These are phyloP conservation scores for Camelina hispida DNA, from an alignment of 345 rosid genomes.

Conservation along the genomic window DNA sequence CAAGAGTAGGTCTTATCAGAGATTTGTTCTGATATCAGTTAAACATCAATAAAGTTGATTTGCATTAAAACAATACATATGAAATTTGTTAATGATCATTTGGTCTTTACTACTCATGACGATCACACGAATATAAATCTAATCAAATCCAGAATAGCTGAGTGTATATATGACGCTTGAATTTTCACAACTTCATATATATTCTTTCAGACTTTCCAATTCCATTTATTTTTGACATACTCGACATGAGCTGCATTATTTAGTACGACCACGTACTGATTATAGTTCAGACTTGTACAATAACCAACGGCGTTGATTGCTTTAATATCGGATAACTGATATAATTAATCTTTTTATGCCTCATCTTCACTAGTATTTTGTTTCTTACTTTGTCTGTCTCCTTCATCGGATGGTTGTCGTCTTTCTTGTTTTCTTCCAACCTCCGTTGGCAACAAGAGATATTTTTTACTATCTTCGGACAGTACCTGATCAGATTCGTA, in stretches of 20 bases:
- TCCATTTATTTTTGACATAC: too few species aligned
- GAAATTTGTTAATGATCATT: not conserved
- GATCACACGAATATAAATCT: not conserved
- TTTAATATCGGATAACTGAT: not conserved
- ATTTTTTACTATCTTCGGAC: slow-evolving; percentile 29
- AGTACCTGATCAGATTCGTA: slow-evolving; percentile 20
- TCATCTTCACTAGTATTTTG: slow-evolving; percentile 39
- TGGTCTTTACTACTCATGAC: not conserved
- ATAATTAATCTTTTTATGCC: not conserved
- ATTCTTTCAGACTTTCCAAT: too few species aligned
- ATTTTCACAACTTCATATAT: not conserved
- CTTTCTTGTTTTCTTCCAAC: slow-evolving; percentile 39
- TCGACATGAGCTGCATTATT: too few species aligned
- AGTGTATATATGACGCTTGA: not conserved
- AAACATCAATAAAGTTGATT: not conserved
- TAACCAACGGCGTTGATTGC: not conserved
- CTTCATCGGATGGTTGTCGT: slow-evolving; percentile 31
- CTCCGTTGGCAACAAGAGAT: slow-evolving; percentile 21
- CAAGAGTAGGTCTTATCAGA: not conserved
- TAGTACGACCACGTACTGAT: too few species aligned
- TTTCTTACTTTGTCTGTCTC: slow-evolving; percentile 39
- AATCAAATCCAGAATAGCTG: not conserved
- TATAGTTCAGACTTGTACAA: not conserved
- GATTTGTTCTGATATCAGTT: not conserved
- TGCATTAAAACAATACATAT: not conserved